Evolutionary conservation across 2,329 filamentous ascomycete genomes (phyloP).

Genomic region (Cordyceps fumosorosea): DNA sequence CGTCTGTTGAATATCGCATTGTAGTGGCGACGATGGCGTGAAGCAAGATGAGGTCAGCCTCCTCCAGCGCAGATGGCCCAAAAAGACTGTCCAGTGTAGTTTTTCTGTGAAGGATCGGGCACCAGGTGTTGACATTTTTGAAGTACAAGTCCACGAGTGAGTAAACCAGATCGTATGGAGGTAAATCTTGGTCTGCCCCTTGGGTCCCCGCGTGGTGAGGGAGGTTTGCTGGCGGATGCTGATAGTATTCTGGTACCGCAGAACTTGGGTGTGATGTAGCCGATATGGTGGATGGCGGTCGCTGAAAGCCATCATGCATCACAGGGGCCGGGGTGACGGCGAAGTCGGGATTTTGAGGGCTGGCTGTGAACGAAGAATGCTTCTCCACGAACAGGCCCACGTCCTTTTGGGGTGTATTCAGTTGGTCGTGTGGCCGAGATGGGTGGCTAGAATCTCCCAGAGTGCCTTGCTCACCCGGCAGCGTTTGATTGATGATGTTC

Average conservation of each 20-base stretch:
- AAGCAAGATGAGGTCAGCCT: conserved; percentile 74
- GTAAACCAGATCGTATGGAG: conserved; percentile 68
- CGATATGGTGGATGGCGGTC: conserved; percentile 34
- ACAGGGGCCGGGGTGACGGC: conserved; percentile 39
- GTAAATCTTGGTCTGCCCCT: conserved; percentile 55
- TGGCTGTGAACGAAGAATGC: conserved; percentile 41
- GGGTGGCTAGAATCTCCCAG: conserved; percentile 41
- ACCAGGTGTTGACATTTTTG: conserved; percentile 77
- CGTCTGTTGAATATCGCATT: conserved; percentile 74
- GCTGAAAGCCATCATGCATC: conserved; percentile 44
- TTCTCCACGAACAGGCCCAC: conserved; percentile 56
- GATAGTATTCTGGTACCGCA: conserved; percentile 45
- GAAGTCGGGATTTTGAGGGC: conserved; percentile 44
- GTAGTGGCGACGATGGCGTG: conserved; percentile 88
- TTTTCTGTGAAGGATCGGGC: conserved; percentile 81
- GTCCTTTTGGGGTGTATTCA: conserved; percentile 50
- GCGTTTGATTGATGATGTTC: conserved; percentile 34
- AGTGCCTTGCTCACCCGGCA: conserved; percentile 50
- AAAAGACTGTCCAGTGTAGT: conserved; percentile 78
- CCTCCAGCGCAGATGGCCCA: conserved; percentile 66
- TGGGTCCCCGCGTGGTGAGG: conserved; percentile 10
- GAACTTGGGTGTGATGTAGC: conserved; percentile 32
- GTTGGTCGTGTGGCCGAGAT: conserved; percentile 43
- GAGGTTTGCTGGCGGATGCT: conserved; percentile 12
- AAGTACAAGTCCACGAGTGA: conserved; percentile 70